Base-by-base conservation (phyloP, 305 asterid species). In the Andrographis paniculata region DNA sequence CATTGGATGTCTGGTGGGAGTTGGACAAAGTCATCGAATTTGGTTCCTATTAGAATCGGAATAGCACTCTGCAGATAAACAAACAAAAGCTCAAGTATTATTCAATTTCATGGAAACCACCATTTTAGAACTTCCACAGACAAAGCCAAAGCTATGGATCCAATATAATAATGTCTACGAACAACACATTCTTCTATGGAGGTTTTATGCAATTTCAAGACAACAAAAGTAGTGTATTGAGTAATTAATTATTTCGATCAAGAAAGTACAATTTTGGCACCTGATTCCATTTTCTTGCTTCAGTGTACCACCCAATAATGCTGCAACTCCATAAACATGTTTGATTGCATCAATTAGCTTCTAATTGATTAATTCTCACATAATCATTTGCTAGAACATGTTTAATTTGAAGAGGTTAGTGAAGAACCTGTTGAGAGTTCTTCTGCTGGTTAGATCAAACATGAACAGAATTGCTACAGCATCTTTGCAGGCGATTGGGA, bases 251-350 rank as follows among this genome's bases (percentile, higher is more conserved):
- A n/a, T n/a, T n/a, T n/a, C n/a, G n/a, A n/a, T n/a, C n/a, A n/a
- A n/a, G n/a, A n/a, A n/a, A n/a, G 30, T 24, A 3, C 4, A 31
- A 31, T 31, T 37, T 37, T 14, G 42, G 42, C 65, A 84, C 97
- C 94, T 81, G 82, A 79, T 88, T 88, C 97, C 95, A 88, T 63
- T 81, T 88, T 63, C 82, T 81, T 68, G 97, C 97, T 72, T 79
- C 86, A 19, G 62, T 68, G 62, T 81, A 88, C 97, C 95, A 88
- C 35, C 74, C 81, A 63, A 75, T 79, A 37, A 88, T 75, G 71
- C 97, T 88, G 79, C 74, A 37, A 68, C n/a, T n/a, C n/a, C n/a
- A n/a, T n/a, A n/a, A n/a, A n/a, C n/a, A n/a, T n/a, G n/a, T n/a
- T n/a, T n/a, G n/a, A n/a, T n/a, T n/a, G n/a, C n/a, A n/a, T n/a